Evolutionary conservation across 371 early-diverging fungal genomes (phyloP), one percentile per base, ranked within the genome.

Genomic region (Cokeromyces recurvatus): DNA sequence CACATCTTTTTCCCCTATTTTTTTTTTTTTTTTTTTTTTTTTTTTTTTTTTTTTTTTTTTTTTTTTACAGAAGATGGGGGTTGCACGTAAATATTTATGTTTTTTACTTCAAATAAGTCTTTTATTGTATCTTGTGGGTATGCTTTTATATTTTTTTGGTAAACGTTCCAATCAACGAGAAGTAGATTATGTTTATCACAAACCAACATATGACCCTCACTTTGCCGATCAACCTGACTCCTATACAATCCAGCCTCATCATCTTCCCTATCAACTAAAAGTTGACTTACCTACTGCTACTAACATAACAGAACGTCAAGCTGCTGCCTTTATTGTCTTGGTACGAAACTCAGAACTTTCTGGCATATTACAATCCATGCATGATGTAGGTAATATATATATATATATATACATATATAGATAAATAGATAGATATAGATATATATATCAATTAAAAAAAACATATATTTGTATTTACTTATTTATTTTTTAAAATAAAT

Each of bases 331-430:
- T 62, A 71, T 77, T 6, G 71, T 77, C 29, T 51, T 82, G 0
- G 74, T 72, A 7, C 65, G 94, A 23, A 92, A 97, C 55, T 49
- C 61, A 10, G 95, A 97, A 43, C 52, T 90, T 32, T 35, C 71
- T 17, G 84, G 77, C 8, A 81, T 94, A 59, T 49, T 62, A 20
- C 53, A 52, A n/a, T 77, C 91, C 0, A 73, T 96, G 62, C 43
- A 51, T 2, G 59, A 62, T 31, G 24, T 62, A 32, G 56, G 56
- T 59, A 51, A 46, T n/a, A n/a, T n/a, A n/a, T n/a, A n/a, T n/a
- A n/a, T n/a, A n/a, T n/a, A n/a, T n/a, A n/a, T n/a, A n/a, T n/a
- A n/a, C n/a, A n/a, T n/a, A n/a, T n/a, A n/a, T n/a, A n/a, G n/a
- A n/a, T n/a, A n/a, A n/a, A n/a, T n/a, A n/a, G n/a, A n/a, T n/a